A percentile compares a stretch with the other conserved stretches of the same genome.
phyloP scores from a whole-genome alignment of 805 yeast genomes.

The Yamadazyma takamatsuzukensis region DNA sequence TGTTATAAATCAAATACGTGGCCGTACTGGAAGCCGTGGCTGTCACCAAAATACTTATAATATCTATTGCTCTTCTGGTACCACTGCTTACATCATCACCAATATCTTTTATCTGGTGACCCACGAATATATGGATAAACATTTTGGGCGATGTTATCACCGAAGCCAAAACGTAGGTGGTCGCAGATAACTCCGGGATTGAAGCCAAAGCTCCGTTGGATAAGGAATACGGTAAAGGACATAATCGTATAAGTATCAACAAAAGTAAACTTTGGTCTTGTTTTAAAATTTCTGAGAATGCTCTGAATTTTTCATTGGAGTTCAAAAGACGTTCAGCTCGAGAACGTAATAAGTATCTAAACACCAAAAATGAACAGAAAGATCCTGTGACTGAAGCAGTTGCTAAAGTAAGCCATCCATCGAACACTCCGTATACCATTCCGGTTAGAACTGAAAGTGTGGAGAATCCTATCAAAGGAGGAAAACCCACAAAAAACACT shows the following conservation, averaged over 20 bases:
- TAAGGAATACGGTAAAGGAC: conserved; percentile 91
- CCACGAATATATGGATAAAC: conserved; percentile 72
- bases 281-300: conserved; percentile 68
- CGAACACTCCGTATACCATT: conserved; percentile 73
- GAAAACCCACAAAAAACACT: conserved; percentile 73
- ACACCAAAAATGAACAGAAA: conserved; percentile 64
- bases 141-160: conserved; percentile 77
- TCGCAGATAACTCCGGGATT: conserved; percentile 66
- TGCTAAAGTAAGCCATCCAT: conserved; percentile 78
- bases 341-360: conserved; percentile 53
- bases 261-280: conserved; percentile 59
- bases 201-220: conserved; percentile 92
- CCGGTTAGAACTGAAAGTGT: conserved; percentile 67
- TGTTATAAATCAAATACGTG: conserved; percentile 63
- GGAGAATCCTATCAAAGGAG: conserved; percentile 85
- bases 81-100: conserved; percentile 53
- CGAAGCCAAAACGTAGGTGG: conserved; percentile 68
- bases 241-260: conserved; percentile 69
- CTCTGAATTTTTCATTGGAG: conserved; percentile 61
- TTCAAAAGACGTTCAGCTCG: conserved; percentile 61
- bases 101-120: conserved; percentile 65
- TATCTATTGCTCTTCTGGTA: conserved; percentile 54
- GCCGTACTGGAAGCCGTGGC: conserved; percentile 51
- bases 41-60: conserved; percentile 59
- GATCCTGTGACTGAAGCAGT: conserved; percentile 71